Evolutionary conservation across 2,329 filamentous ascomycete species (phyloP), one percentile per base, ranked within the genome.

Genomic region (Fusarium buxicola): DNA sequence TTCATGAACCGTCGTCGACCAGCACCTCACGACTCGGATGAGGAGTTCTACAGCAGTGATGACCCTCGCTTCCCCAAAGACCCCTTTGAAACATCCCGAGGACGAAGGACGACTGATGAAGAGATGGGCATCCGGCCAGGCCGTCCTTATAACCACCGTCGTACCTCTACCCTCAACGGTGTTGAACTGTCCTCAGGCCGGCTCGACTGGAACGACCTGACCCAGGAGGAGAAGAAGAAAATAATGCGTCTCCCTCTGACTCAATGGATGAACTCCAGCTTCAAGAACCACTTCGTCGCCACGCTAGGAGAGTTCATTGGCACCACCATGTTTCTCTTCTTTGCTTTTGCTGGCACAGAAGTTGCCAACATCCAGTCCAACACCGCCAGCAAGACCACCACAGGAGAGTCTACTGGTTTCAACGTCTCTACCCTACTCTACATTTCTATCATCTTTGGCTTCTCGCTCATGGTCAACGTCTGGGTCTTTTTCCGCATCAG

Each of bases 401-500:
- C 80, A 0, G 76, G 77, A 49, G 78, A 74, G 10, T 68, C 74
- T 2, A 80, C 79, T 0, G 79, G 78, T 8, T 81, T 81, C 63
- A 76, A 79, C n/a, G 73, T 79, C 12, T 69, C 73, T 5, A 78
- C 79, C 5, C 72, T 80, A 12, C 65, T 81, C 18, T 81, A 79
- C 55, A 78, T 81, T 34, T 76, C 77, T 5, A 61, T 80, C 38
- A 72, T 69, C 49, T 81, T 81, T 47, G 79, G 77, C 11, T 77
- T 81, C 59, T 77, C 76, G 16, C 74, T 82, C 46, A 76, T 78
- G 47, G 78, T 81, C 50, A 82, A 81, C 47, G 80, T 78, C 11
- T 82, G 80, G 80, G 69, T 80, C 31, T 82, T 82, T 68, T 82
- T 79, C 67, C 75, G 80, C 38, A 78, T 82, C 31, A 80, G 75